These are phyloP conservation scores for Salix arbutifolia DNA, from an alignment of 345 rosid genomes.

Conservation along the genomic window DNA sequence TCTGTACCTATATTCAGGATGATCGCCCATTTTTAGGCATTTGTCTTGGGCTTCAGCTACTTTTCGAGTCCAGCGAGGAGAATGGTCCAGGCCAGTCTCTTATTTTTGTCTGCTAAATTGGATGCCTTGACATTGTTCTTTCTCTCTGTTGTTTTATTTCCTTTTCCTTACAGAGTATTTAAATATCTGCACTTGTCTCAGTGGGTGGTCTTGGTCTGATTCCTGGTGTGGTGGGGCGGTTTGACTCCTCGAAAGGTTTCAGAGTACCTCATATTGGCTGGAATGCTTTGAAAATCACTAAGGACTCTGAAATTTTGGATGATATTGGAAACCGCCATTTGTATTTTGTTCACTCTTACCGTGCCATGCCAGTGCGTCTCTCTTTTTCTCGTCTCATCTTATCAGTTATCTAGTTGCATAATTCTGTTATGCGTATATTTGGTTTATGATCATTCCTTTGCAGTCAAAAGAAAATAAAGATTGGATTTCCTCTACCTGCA, in stretches of 20 bases:
- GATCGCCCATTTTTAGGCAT: slow-evolving; percentile 97
- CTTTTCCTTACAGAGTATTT: neutral
- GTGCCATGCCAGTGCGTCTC: slow-evolving; percentile 71
- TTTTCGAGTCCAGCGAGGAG: slow-evolving; percentile 86
- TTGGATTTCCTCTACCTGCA: slow-evolving; percentile 88
- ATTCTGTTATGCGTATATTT: neutral
- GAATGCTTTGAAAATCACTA: slow-evolving; percentile 77
- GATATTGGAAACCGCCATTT: slow-evolving; percentile 79
- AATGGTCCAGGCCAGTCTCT: slow-evolving; percentile 67
- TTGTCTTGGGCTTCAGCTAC: slow-evolving; percentile 92
- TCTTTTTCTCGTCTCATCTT: neutral
- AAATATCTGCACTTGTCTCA: slow-evolving; percentile 28
- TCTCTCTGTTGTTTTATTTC: neutral
- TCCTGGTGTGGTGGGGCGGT: slow-evolving; percentile 87
- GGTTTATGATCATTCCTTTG: slow-evolving; percentile 11
- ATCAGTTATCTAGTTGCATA: neutral
- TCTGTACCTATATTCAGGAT: slow-evolving; percentile 62
- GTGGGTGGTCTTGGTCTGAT: slow-evolving; percentile 91
- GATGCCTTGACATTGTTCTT: neutral
- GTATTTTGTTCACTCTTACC: slow-evolving; percentile 95
- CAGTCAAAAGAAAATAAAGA: slow-evolving; percentile 76
- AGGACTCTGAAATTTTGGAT: slow-evolving; percentile 72
- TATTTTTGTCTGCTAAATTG: too few relatives aligned
- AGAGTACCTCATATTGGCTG: slow-evolving; percentile 97
- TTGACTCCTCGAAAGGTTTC: slow-evolving; percentile 71